These are phyloP conservation scores for Salix suchowensis DNA, from an alignment of 345 rosid species.

Conservation along the genomic window DNA sequence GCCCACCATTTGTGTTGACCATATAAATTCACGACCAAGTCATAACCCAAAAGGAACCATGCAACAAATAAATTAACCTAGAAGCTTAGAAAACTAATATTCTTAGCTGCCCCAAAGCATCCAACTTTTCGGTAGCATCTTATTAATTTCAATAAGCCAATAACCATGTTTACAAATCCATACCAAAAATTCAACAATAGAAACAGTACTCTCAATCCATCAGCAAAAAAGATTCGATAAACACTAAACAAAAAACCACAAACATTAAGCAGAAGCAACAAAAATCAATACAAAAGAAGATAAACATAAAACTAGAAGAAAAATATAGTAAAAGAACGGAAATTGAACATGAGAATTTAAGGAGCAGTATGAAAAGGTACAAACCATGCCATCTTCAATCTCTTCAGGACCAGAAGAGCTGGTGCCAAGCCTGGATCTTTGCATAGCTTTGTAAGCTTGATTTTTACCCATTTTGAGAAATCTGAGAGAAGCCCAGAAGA, in stretches of 20 bases:
- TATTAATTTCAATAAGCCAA: neutral
- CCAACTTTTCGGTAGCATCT: neutral
- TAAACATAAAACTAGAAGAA: neutral
- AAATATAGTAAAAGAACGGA: neutral
- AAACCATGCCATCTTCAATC: constrained; percentile 98
- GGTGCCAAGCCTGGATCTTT: constrained; percentile 83
- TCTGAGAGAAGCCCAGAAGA: constrained; percentile 14
- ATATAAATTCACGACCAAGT: neutral
- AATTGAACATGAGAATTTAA: neutral
- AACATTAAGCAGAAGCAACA: neutral
- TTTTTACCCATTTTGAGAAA: constrained; percentile 80
- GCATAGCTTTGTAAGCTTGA: constrained; percentile 99
- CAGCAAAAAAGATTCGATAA: neutral
- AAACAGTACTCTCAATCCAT: neutral
- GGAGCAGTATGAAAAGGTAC: constrained; percentile 68
- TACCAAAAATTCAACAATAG: neutral
- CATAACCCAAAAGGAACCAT: neutral
- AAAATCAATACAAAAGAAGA: neutral
- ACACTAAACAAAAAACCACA: neutral
- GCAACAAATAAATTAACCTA: neutral
- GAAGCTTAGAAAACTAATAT: neutral
- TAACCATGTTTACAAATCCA: neutral
- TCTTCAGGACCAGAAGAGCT: constrained; percentile 80
- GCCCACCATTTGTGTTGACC: neutral
- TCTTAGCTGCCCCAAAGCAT: neutral